Percentiles rank a stretch among this genome's conserved stretches.
Evolutionary conservation across 768 basidiomycete species (phyloP).

Genomic region (Trametes cubensis): DNA sequence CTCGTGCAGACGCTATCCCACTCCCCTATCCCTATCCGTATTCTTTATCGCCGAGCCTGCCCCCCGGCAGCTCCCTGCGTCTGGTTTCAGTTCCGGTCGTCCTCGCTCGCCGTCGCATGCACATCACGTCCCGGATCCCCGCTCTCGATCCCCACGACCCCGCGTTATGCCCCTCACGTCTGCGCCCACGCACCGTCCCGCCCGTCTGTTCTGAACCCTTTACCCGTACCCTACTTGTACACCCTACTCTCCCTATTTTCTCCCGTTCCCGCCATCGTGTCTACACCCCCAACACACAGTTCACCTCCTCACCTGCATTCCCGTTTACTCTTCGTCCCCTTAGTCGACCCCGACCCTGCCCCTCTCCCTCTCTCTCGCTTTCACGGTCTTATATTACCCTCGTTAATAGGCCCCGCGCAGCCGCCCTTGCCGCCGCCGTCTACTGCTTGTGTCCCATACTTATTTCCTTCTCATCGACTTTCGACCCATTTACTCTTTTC

Average conservation of each 20-base stretch:
- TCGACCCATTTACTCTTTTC: neutral
- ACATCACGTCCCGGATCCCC: conserved; percentile 19
- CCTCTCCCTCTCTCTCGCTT: neutral
- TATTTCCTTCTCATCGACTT: too few species aligned
- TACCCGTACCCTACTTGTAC: conserved; percentile 15
- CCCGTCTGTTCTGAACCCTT: neutral
- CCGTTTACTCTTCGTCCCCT: neutral
- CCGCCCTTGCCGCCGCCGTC: too few species aligned
- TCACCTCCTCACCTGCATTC: neutral
- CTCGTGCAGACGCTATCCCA: neutral
- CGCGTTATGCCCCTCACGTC: conserved; percentile 22
- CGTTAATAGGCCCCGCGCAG: conserved; percentile 14
- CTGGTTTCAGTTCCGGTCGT: neutral
- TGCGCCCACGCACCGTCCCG: conserved; percentile 15
- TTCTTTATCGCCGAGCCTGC: conserved; percentile 6
- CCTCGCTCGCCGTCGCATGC: conserved; percentile 11
- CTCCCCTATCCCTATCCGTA: conserved; percentile 14
- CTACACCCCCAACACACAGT: neutral
- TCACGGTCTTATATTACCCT: conserved; percentile 9
- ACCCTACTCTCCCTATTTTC: conserved; percentile 21
- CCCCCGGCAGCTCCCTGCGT: neutral
- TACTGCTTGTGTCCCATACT: neutral
- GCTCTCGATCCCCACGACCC: conserved; percentile 19
- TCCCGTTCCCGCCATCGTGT: neutral
- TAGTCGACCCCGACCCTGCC: neutral